Evolutionary conservation across 768 basidiomycete genomes (phyloP).

Genomic region (Hypholoma sublateritium): DNA sequence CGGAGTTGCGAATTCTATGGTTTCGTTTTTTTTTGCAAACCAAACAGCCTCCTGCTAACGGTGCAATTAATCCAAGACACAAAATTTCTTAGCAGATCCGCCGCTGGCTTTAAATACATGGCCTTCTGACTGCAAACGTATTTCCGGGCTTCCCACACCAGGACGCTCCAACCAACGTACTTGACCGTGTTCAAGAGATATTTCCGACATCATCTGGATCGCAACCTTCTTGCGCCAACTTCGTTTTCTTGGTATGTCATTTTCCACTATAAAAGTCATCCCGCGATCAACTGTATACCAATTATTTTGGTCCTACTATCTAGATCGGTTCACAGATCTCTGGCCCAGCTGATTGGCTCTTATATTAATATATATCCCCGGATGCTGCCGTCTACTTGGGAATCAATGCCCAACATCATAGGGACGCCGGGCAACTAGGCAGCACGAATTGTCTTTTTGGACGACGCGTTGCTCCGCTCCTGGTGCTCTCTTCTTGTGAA

Average conservation of each 20-base stretch:
- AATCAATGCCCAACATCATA: conserved; percentile 5
- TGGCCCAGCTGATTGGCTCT: conserved; percentile 8
- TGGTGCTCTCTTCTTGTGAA: conserved; percentile 10
- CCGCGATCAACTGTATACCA: conserved; percentile 1
- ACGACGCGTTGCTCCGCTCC: conserved; percentile 13
- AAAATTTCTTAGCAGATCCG: conserved; percentile 3
- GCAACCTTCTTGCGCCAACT: background rate
- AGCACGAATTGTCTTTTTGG: background rate
- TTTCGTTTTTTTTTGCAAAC: background rate
- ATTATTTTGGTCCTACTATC: conserved; percentile 2
- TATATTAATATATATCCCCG: conserved; percentile 4
- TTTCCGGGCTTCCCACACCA: background rate
- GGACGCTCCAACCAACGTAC: background rate
- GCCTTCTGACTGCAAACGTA: conserved; percentile 1
- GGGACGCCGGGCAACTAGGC: conserved; percentile 4
- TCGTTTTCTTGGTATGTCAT: conserved; percentile 3
- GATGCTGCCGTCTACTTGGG: conserved; percentile 4
- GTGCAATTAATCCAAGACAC: background rate
- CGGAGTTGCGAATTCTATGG: background rate
- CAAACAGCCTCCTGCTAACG: background rate
- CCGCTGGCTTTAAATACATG: conserved; percentile 5
- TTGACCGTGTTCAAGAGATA: background rate
- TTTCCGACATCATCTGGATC: background rate
- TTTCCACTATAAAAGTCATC: background rate
- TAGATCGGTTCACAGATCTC: background rate